Base-by-base conservation (phyloP, 768 basidiomycete species). In the Scleroderma bovista region DNA sequence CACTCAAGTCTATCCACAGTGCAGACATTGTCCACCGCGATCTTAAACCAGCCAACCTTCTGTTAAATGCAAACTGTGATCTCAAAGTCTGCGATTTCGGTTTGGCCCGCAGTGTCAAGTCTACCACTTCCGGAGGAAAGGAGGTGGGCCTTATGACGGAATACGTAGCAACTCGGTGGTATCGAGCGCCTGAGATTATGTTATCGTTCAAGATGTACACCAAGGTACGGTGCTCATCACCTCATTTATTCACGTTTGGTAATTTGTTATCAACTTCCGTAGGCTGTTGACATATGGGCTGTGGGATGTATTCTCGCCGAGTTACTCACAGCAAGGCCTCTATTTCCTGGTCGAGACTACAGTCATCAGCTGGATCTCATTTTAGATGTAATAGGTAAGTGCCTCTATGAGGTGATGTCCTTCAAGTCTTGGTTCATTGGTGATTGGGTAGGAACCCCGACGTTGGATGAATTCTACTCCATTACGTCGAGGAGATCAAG, bases 171-270 rank as follows among this genome's bases (percentile, higher is more conserved):
- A 94, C 93, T 46, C 72, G 92, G 47, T 94, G 90, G 92, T 95
- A 93, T 65, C 81, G 90, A 43, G 92, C 93, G 0, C 91, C 91
- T 0, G 93, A 95, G 67, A 92, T 94, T 63, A 95, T 95, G 92
- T 74, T 93, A 46, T 89, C 86, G 3, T 93, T 93, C 80, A 90
- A 91, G 72, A 86, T 86, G 82, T 86, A 86, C 63, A 84, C 83
- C 50, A 84, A 84, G 74, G 84, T 81, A 54, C 17, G 53, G 23
- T 33, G 31, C 20, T 34, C 47, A 36, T 29, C 43, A 34, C 56
- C 47, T 32, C 17, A 56, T 39, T n/a, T 41, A 52, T 53, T 23
- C 54, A 37, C 48, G 53, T 22, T 55, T 54, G 26, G 26, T 33
- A 7, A 19, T 31, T 33, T 12, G 24, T 48, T 43, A 32, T 31